Evolutionary conservation across 345 rosid genomes (phyloP), one percentile per base, ranked within the genome.

Genomic region (Syzygium aromaticum): DNA sequence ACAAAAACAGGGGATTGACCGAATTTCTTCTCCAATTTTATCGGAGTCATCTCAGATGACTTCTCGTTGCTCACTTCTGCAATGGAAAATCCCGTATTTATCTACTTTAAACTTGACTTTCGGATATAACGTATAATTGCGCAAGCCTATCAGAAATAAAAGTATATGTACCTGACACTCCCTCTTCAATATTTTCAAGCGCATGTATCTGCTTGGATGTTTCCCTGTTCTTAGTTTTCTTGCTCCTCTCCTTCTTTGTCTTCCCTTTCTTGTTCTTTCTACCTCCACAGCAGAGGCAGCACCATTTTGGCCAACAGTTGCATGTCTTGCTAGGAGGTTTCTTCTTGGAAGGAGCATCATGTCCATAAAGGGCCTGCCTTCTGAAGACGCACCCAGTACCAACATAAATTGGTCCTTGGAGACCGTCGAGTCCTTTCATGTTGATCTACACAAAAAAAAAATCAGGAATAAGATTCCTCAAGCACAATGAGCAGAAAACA

Each of bases 381-480:
- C 98, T 91, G 93, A 97, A 97, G 84, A 97, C 98, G 89, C 99
- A 97, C 67, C 99, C 99, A 46, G 99, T 98, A 86, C 99, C 99
- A 1, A 96, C 99, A 78, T 97, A 97, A 77, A 96, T 96, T 15
- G 99, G 99, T 84, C 99, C 99, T 95, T 97, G 99, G 86, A 96
- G 89, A 61, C 99, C 99, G 89, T 97, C 99, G n/a, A 96, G 91
- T 83, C 99, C 99, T 93, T 97, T 97, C 99, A 97, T 95, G 90
- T 97, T 97, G 89, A 97, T 95, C 99, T 97, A 96, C 89, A 89
- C 27, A 51, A 53, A 14, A 38, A 33, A 77, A 51, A 61, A 14
- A 7, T 43, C 21, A 54, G 15, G 87, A 87, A 63, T 6, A 38
- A 8, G 28, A 88, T 54, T 67, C 59, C 43, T 56, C 51, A 51